phyloP scores from a whole-genome alignment of 805 yeast genomes.

The Barnettozyma populi region DNA sequence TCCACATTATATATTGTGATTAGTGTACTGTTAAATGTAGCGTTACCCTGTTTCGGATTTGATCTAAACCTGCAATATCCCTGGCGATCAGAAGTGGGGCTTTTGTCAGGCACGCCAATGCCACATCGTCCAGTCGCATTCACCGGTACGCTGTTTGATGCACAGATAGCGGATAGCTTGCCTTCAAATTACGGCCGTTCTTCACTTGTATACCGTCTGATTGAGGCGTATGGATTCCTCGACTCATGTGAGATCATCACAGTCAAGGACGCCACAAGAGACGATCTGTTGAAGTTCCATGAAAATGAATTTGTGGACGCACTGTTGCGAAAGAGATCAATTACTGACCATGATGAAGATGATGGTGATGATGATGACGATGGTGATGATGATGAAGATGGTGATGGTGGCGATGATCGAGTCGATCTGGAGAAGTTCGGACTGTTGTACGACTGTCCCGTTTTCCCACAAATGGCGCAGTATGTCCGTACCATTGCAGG shows the following conservation, averaged over 20 bases:
- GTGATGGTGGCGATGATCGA: not conserved
- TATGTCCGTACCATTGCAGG: conserved; percentile 51
- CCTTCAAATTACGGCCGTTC: conserved; percentile 54
- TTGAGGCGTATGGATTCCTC: conserved; percentile 36
- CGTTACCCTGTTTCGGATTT: not conserved
- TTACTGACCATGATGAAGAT: conserved; percentile 2
- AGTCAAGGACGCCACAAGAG: conserved; percentile 24
- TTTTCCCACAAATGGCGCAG: conserved; percentile 46
- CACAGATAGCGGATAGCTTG: conserved; percentile 32
- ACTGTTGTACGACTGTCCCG: conserved; percentile 56
- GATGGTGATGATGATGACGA: conserved; percentile 6
- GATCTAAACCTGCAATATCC: too few species aligned
- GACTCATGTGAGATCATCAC: conserved; percentile 24
- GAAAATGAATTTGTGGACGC: conserved; percentile 35
- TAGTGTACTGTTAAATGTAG: not conserved
- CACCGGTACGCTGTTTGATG: conserved; percentile 9
- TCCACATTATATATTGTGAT: not conserved
- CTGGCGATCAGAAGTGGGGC: too few species aligned
- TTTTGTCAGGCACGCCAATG: not conserved
- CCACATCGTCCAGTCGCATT: conserved; percentile 4
- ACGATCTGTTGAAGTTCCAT: conserved; percentile 47
- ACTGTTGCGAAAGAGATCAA: conserved; percentile 28
- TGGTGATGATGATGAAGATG: conserved; percentile 3
- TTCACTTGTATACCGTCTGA: conserved; percentile 36
- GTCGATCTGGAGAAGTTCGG: conserved; percentile 36